phyloP scores from a whole-genome alignment of 2,329 filamentous ascomycete genomes.

The Hirsutella rhossiliensis region DNA sequence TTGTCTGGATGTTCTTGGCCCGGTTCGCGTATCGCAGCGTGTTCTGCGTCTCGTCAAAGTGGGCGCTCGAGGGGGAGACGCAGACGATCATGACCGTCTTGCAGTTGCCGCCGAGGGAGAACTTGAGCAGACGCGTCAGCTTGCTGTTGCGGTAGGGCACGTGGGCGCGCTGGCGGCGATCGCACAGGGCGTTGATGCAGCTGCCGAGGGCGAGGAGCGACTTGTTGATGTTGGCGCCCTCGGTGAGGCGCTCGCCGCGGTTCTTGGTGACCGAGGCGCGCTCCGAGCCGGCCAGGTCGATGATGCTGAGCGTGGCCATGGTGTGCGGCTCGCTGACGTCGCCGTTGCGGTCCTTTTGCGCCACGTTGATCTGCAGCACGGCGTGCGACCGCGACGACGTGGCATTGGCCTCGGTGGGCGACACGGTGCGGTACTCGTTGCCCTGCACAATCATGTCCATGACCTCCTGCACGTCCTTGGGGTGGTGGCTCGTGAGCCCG shows the following conservation, averaged over 20 bases:
- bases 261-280: slow-evolving; percentile 95
- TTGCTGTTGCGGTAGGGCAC: slow-evolving; percentile 98
- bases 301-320: slow-evolving; percentile 96
- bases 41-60: slow-evolving; percentile 98
- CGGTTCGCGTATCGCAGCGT: slow-evolving; percentile 94
- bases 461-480: slow-evolving; percentile 84
- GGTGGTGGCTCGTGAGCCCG: slow-evolving; percentile 82
- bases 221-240: slow-evolving; percentile 99
- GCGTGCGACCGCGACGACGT: slow-evolving; percentile 96
- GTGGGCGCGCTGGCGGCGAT: slow-evolving; percentile 81
- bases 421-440: slow-evolving; percentile 91
- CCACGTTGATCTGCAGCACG: slow-evolving; percentile 92
- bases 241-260: slow-evolving; percentile 75
- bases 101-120: slow-evolving; percentile 94
- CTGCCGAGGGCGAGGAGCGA: slow-evolving; percentile 87
- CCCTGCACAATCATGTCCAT: slow-evolving; percentile 99
- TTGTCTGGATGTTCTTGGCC: slow-evolving; percentile 99
- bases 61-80: slow-evolving; percentile 87
- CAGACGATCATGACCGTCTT: slow-evolving; percentile 99
- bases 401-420: slow-evolving; percentile 91
- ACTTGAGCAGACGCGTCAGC: slow-evolving; percentile 87
- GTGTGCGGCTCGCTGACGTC: slow-evolving; percentile 89
- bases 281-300: slow-evolving; percentile 92
- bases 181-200: slow-evolving; percentile 97
- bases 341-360: slow-evolving; percentile 88